Base-by-base conservation (phyloP, 257 asterid species). In the Solanum peruvianum region DNA sequence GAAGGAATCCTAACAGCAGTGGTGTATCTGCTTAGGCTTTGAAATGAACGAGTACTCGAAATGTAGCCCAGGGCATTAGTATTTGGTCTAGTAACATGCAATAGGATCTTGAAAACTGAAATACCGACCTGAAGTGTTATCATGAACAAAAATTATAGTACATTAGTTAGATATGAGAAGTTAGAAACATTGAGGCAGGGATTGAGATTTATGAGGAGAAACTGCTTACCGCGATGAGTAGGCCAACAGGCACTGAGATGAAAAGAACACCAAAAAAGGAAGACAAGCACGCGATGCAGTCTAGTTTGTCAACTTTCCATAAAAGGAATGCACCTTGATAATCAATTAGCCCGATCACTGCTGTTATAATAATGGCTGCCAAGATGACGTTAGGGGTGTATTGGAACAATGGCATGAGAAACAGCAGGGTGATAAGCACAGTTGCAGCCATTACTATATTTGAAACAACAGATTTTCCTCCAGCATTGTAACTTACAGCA, bases 241-340 rank as follows among this genome's bases (percentile, higher is more conserved):
- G 98, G n/a, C 99, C 99, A 83, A 94, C 85, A 73, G 99, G 97
- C 71, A 96, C 98, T 8, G 99, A 96, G 93, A 96, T 90, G 95
- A 96, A 95, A 20, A 96, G 98, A 85, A 96, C 99, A 4, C 99
- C 99, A 25, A 95, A 64, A 83, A 96, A 96, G 78, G 99, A 95
- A 84, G 93, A 92, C 87, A 94, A 77, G 92, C 98, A 95, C 41
- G 98, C 98, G 89, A 94, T 37, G 87, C 94, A 96, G 82, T 96
- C 99, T 10, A 96, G 95, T 89, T 96, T 96, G 91, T 96, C 99
- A 33, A 96, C 98, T 94, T 94, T 96, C 98, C 98, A 94, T 14
- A 96, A 90, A 15, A 88, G 91, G 33, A 52, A 73, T 12, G 98
- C 99, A 7, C 93, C 94, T 90, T 92, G 91, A 87, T 95, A 94